Conservation (phyloP, 2,329 filamentous ascomycete genomes). For the Macrophomina pseudophaseolina region DNA sequence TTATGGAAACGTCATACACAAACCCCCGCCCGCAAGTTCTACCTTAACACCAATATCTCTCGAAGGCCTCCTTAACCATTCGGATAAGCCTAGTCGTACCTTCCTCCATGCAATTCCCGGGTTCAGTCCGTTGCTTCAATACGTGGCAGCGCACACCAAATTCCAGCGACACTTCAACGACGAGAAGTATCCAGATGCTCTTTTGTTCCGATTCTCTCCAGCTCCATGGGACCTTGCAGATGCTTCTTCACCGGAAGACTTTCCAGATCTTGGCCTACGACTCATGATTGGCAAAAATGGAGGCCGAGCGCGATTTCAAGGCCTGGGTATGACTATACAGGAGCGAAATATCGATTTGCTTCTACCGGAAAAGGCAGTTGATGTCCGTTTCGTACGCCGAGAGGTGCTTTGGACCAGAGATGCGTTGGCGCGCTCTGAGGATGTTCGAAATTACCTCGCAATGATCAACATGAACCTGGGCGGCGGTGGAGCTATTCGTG, state of each 20-base stretch:
- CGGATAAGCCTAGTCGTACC: background rate
- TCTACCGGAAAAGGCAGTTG: conserved; percentile 37
- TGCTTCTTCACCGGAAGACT: conserved; percentile 24
- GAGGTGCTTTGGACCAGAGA: conserved; percentile 30
- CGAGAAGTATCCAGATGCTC: background rate
- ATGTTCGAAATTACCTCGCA: conserved; percentile 32
- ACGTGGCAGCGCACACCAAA: background rate
- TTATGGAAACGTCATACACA: conserved; percentile 18
- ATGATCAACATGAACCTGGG: conserved; percentile 31
- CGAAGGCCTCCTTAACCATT: background rate
- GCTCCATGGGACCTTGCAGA: conserved; percentile 19
- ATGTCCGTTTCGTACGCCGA: conserved; percentile 36
- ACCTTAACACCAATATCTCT: conserved; percentile 2
- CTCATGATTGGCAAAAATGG: conserved; percentile 29
- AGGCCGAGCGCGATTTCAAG: conserved; percentile 31
- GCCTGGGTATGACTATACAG: conserved; percentile 34
- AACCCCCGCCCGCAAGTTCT: background rate
- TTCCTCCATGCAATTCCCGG: conserved; percentile 19
- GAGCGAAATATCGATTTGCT: conserved; percentile 37
- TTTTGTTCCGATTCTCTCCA: conserved; percentile 20
- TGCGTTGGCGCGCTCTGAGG: conserved; percentile 20
- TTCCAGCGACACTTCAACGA: background rate
- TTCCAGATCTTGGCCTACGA: conserved; percentile 36
- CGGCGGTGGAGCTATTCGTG: conserved; percentile 33
- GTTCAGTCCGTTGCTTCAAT: conserved; percentile 7